Evolutionary conservation across 306 rosid genomes (phyloP).

Genomic region (Vigna unguiculata): DNA sequence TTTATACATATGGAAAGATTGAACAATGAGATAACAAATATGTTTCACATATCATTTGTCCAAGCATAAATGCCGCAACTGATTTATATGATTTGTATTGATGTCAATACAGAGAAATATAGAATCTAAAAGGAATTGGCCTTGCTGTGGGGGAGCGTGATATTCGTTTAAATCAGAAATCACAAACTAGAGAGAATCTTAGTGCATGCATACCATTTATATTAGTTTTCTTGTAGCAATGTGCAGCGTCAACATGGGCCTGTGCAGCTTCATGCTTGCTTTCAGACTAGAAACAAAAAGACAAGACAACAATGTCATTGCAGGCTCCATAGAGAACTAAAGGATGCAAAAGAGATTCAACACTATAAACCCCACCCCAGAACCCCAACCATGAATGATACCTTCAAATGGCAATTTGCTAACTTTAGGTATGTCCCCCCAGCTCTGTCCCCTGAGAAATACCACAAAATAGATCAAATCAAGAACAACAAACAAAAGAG

Average conservation of each 20-base stretch:
- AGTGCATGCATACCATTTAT: conserved; percentile 59
- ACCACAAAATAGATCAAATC: conserved; percentile 27
- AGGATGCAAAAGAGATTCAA: background rate
- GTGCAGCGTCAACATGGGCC: conserved; percentile 92
- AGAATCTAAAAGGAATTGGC: no score
- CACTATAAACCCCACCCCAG: conserved; percentile 11
- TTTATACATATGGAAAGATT: no score
- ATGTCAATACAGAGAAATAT: no score
- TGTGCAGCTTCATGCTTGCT: conserved; percentile 97
- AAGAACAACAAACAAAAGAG: conserved; percentile 27
- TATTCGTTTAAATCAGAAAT: conserved; percentile 17
- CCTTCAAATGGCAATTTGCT: conserved; percentile 91
- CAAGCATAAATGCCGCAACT: no score
- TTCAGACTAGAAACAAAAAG: conserved; percentile 66
- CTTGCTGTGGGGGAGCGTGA: no score
- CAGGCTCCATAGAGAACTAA: conserved; percentile 4
- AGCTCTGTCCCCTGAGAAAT: conserved; percentile 69
- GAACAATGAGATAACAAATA: no score
- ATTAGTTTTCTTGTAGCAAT: conserved; percentile 85
- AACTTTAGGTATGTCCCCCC: conserved; percentile 76
- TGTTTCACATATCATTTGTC: no score
- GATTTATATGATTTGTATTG: no score
- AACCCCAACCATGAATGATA: conserved; percentile 26
- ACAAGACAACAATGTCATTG: conserved; percentile 20
- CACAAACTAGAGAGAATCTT: background rate